A percentile compares a stretch with the other conserved stretches of the same genome.
These are phyloP conservation scores for Kwoniella shivajii DNA, from an alignment of 1,284 basidiomycete genomes.

Conservation along the genomic window DNA sequence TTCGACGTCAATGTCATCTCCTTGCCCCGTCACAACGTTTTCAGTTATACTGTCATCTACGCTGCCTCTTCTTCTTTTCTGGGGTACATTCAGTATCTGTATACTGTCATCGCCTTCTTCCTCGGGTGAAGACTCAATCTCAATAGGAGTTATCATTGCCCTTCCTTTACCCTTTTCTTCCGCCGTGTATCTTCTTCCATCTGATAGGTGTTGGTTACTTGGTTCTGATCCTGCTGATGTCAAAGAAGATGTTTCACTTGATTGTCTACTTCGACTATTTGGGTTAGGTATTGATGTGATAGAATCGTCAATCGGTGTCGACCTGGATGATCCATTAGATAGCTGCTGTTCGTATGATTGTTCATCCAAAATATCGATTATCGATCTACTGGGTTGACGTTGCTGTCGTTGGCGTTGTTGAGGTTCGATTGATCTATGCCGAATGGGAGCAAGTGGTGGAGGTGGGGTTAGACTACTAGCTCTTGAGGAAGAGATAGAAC, in stretches of 20 bases:
- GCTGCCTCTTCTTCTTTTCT: slow-evolving; percentile 3
- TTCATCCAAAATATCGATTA: neutral
- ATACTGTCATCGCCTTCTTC: slow-evolving; percentile 13
- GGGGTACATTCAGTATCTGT: slow-evolving; percentile 6
- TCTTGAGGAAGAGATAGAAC: too few species aligned
- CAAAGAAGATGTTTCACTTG: neutral
- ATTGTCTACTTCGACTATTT: neutral
- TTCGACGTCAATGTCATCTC: neutral
- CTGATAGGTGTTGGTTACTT: neutral
- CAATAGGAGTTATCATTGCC: slow-evolving; percentile 19
- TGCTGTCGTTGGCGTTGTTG: neutral
- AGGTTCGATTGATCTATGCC: neutral
- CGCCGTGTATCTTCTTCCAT: slow-evolving; percentile 26
- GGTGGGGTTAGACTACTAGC: slow-evolving; percentile 3
- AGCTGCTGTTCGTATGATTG: neutral
- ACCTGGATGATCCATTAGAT: neutral
- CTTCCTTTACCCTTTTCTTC: slow-evolving; percentile 38
- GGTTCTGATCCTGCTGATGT: neutral
- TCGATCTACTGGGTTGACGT: neutral
- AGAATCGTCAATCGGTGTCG: neutral
- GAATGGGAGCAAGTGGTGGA: neutral
- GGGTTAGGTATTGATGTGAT: neutral
- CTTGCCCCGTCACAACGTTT: neutral
- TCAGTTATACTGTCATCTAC: slow-evolving; percentile 3
- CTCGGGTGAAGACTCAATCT: slow-evolving; percentile 12